Evolutionary conservation across 495 filamentous ascomycete genomes (phyloP), one percentile per base, ranked within the genome.

Genomic region (Immersiella caudata): DNA sequence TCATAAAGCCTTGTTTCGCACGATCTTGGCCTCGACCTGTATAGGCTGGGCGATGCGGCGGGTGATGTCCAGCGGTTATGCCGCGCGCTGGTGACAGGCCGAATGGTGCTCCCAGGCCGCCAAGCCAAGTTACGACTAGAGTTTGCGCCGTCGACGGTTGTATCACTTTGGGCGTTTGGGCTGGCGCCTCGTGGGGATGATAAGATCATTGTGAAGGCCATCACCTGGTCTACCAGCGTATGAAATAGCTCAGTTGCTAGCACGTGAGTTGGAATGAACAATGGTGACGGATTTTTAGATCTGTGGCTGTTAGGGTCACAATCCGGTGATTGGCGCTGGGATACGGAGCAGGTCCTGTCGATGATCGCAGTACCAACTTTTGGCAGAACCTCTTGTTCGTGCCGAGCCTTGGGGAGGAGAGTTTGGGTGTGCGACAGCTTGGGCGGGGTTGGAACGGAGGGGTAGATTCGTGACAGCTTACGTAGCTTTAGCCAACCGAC

Each of bases 331-430:
- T 54, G 50, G 21, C 50, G 21, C 21, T 24, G 21, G 50, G 50
- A n/a, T n/a, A n/a, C n/a, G n/a, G n/a, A n/a, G n/a, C n/a, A n/a
- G n/a, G n/a, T n/a, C 6, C 4, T 6, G 50, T 54, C 21, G 50
- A 54, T 54, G 50, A 54, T 54, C 50, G n/a, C n/a, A n/a, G 16
- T 24, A 54, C 50, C 50, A 54, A 24, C 50, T 54, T 36, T 5
- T 36, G 33, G 33, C 33, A 36, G 33, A 36, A n/a, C n/a, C n/a
- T n/a, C n/a, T n/a, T n/a, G n/a, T n/a, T n/a, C 33, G 33, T 36
- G 33, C 5, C 33, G 33, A 12, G 12, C 5, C 33, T 36, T 36
- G 33, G 33, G 5, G 33, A 36, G 33, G 33, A 5, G 5, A 12
- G 33, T 36, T 5, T 5, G 33, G 6, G 5, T 5, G 33, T 6